These are phyloP conservation scores for Zymoseptoria ardabiliae DNA, from an alignment of 2,329 filamentous ascomycete species.

Conservation along the genomic window DNA sequence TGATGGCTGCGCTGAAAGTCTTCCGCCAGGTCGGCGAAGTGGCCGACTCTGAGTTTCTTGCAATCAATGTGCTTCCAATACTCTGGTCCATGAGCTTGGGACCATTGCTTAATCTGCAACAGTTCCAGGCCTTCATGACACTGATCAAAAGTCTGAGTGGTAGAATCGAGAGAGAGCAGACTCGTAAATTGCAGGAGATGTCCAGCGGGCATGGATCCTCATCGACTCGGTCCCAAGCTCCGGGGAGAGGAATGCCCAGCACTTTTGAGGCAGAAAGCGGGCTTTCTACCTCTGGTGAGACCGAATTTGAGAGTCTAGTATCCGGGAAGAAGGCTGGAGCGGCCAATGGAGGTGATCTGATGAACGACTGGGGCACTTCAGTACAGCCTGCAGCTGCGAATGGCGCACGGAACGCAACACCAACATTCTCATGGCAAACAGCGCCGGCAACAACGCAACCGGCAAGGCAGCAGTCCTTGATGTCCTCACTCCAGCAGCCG, in stretches of 20 bases:
- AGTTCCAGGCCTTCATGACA: slow-evolving; percentile 82
- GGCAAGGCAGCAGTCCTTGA: slow-evolving; percentile 5
- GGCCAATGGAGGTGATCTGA: slow-evolving; percentile 31
- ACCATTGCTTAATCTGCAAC: slow-evolving; percentile 75
- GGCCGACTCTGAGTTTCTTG: slow-evolving; percentile 84
- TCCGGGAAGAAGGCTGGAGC: slow-evolving; percentile 57
- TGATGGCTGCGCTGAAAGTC: slow-evolving; percentile 85
- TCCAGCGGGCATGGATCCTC: slow-evolving; percentile 44
- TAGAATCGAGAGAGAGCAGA: slow-evolving; percentile 82
- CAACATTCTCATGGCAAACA: slow-evolving; percentile 42
- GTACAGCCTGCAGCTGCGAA: slow-evolving; percentile 26
- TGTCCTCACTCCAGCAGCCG: slow-evolving; percentile 13
- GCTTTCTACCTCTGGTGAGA: slow-evolving; percentile 49
- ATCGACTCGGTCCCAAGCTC: slow-evolving; percentile 53
- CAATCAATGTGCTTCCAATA: slow-evolving; percentile 81
- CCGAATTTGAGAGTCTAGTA: slow-evolving; percentile 84
- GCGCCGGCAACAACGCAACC: slow-evolving; percentile 4
- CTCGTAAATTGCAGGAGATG: slow-evolving; percentile 78
- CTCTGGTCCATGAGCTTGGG: slow-evolving; percentile 90
- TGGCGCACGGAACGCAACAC: slow-evolving; percentile 19
- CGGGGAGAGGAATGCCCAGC: slow-evolving; percentile 58
- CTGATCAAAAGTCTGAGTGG: slow-evolving; percentile 74
- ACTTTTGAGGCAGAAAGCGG: slow-evolving; percentile 45
- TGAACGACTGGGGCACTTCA: slow-evolving; percentile 39
- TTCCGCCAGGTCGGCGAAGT: slow-evolving; percentile 73